Base-by-base conservation (phyloP, 1,284 basidiomycete genomes). In the Xerocomus amazonicus region DNA sequence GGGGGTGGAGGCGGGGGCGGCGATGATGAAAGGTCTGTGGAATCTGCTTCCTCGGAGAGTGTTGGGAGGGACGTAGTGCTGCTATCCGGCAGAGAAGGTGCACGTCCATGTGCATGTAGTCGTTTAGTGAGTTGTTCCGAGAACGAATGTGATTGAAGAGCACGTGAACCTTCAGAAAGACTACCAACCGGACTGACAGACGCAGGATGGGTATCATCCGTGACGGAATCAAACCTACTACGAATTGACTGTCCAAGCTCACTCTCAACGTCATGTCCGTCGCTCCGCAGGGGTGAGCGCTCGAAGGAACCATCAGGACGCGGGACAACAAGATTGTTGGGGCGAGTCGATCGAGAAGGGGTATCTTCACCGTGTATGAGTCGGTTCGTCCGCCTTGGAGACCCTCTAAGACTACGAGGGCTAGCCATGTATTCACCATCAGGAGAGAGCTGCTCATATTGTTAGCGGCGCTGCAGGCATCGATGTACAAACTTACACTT, bases 381-480 rank as follows among this genome's bases (percentile, higher is more conserved):
- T 23, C 72, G 66, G 41, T 79, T 75, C 31, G 68, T 73, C 13
- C 76, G 77, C 51, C 81, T 74, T 31, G 85, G 84, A 6, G 84
- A 86, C 16, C 76, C 79, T 57, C 83, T 76, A 35, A 84, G 73
- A 59, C 83, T 87, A 43, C 85, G 76, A 33, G 83, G 80, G 62
- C 78, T 84, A 2, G 80, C 79, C 16, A 79, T 66, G 38, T 78
- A 72, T 17, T 73, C 78, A 49, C 79, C 74, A 53, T 80, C 70
- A 4, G 69, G 75, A 35, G 82, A 80, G 39, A 69, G 55, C 68
- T 66, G 79, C 84, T 55, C 28, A 43, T 47, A 31, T 40, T 28
- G 46, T 64, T 37, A 64, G 50, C 14, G 43, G 48, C 33, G 43
- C 17, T 28, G 26, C 17, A 43, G 31, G n/a, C 26, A 23, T 47